Base-by-base conservation (phyloP, 106 monocot species). In the Platanthera guangdongensis region DNA sequence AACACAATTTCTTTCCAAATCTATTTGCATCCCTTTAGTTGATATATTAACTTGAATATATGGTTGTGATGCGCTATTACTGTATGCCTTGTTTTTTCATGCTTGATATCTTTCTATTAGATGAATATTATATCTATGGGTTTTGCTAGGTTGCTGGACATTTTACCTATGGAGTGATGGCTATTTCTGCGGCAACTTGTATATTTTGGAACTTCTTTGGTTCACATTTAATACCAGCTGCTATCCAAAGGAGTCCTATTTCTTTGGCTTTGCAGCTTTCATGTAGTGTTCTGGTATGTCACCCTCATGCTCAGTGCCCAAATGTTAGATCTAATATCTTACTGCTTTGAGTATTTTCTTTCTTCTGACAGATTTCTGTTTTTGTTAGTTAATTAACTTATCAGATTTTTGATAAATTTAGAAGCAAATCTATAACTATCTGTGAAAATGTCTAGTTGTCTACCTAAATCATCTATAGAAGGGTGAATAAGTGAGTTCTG, bases 91-190 rank as follows among this genome's bases (percentile, higher is more conserved):
- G 9, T 28, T 32, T 65, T 32, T 65, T 4, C 3, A 65, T 32
- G 65, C 32, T 62, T 4, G 62, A 18, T 21, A 21, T 12, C 19
- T 32, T 70, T 16, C 9, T 72, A 50, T 51, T 8, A 18, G 46
- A 22, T 72, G 51, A 51, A 9, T 21, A 21, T 50, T 3, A 46
- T 72, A 51, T 72, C 49, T 51, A 13, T 22, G 46, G n/a, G 21
- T 74, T 22, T 57, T 55, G 57, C 32, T 84, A 97, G 96, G 94
- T 99, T 78, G 87, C 97, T 82, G 97, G 97, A 51, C 73, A 93
- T 82, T 99, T 99, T 80, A 94, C 97, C 2, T 99, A 92, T 87
- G 97, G 92, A 65, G 97, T 99, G n/a, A 99, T 99, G 91, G 87
- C 90, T 75, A 68, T 94, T 52, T 99, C 97, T 69, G 97, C 94